Conservation (phyloP, 2,329 filamentous ascomycete genomes). For the Colletotrichum spinosum region DNA sequence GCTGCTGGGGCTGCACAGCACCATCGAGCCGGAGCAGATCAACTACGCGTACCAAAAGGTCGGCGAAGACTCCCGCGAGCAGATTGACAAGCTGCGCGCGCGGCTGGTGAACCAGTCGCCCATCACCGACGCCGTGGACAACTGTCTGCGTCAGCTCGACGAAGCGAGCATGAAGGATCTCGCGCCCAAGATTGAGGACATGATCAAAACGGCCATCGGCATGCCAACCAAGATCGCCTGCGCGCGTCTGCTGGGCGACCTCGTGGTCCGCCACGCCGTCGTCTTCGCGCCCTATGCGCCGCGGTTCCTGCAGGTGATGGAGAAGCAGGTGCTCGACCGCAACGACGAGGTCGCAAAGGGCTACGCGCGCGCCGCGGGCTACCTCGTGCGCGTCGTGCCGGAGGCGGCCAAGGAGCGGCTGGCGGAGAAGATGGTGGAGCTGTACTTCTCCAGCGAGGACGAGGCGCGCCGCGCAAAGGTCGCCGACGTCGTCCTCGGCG, state of each 20-base stretch:
- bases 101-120: slow-evolving; percentile 86
- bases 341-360: slow-evolving; percentile 94
- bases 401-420: slow-evolving; percentile 63
- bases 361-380: slow-evolving; percentile 88
- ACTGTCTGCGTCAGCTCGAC: slow-evolving; percentile 87
- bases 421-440: slow-evolving; percentile 65
- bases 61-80: slow-evolving; percentile 85
- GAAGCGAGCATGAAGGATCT: slow-evolving; percentile 80
- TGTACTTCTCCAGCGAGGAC: slow-evolving; percentile 88
- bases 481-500: slow-evolving; percentile 83
- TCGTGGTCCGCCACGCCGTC: slow-evolving; percentile 82
- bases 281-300: slow-evolving; percentile 82
- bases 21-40: slow-evolving; percentile 87
- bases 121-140: slow-evolving; percentile 91
- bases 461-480: slow-evolving; percentile 79
- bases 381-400: slow-evolving; percentile 75
- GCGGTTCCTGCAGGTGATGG: slow-evolving; percentile 79
- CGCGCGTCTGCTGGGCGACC: slow-evolving; percentile 83
- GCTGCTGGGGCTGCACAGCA: slow-evolving; percentile 84
- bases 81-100: slow-evolving; percentile 89
- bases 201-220: slow-evolving; percentile 87
- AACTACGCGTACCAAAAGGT: slow-evolving; percentile 95
- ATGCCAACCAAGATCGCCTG: slow-evolving; percentile 96
- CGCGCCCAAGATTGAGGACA: slow-evolving; percentile 77
- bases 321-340: slow-evolving; percentile 86